Evolutionary conservation across 331 rosid species (phyloP), one percentile per base, ranked within the genome.

Genomic region (Rhamnella rubrinervis): DNA sequence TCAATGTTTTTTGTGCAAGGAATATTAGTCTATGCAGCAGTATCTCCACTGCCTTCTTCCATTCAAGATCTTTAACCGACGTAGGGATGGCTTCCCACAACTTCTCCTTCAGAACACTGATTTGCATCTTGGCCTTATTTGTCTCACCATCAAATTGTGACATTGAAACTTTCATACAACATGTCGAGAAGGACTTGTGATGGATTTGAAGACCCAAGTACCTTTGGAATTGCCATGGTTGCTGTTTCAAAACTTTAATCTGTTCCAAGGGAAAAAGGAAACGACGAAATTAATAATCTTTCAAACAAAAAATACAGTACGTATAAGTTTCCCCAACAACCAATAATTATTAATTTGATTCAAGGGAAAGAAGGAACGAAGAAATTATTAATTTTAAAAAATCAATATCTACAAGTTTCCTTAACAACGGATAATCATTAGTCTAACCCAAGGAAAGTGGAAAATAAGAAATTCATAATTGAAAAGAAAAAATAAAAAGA

Each of bases 61-160:
- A 79, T 40, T 79, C 81, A 31, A 82, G 51, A 40, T 55, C 80
- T 55, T 85, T 73, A 47, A 82, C 77, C 0, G 86, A n/a, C 19
- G 56, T 76, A 4, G 86, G 86, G 5, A 79, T 61, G 52, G 67
- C 68, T 65, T 82, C 78, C 71, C 59, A 59, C 44, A 79, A 38
- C 83, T 76, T 79, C 74, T 74, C 81, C 72, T 73, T 81, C 50
- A 52, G 63, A 9, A 35, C 28, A 41, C 8, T 58, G 35, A 79
- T 53, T 52, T 69, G 55, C 63, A 52, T 53, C 15, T 65, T 72
- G 20, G 64, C 55, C 19, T 59, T 57, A 26, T 55, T 59, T 21
- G 81, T 67, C 62, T 70, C 83, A 4, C 67, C 83, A 4, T 65
- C 75, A 55, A 49, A 73, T 26, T 66, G 63, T 11, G 78, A 61